Percentiles rank a stretch among this genome's conserved stretches.
Evolutionary conservation across 257 asterid species (phyloP).

Genomic region (Salvia miltiorrhiza): DNA sequence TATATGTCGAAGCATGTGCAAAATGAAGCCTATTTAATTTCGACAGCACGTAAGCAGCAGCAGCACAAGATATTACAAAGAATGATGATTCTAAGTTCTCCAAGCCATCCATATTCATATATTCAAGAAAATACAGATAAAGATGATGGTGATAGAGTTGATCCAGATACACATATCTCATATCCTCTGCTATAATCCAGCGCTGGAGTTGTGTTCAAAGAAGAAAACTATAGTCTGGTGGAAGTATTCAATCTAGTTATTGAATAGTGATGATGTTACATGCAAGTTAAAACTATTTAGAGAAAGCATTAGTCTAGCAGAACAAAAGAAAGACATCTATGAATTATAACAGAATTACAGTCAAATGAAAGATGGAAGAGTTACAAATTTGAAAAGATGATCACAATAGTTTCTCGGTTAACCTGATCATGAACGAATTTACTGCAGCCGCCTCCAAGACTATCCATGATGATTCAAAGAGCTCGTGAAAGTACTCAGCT

Average conservation of each 20-base stretch:
- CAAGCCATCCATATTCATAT: not conserved
- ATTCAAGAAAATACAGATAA: slow-evolving; percentile 10
- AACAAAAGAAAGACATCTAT: slow-evolving; percentile 28
- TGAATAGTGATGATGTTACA: slow-evolving; percentile 26
- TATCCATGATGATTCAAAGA: slow-evolving; percentile 94
- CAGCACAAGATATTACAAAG: not conserved
- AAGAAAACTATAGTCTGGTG: not conserved
- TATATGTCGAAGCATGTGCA: too few species aligned
- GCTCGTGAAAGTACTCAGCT: slow-evolving; percentile 92
- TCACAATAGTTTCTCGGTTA: slow-evolving; percentile 80
- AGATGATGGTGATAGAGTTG: not conserved
- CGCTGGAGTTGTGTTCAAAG: not conserved
- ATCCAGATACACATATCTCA: not conserved
- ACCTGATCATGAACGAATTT: slow-evolving; percentile 91
- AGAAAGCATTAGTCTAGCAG: slow-evolving; percentile 12
- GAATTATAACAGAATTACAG: slow-evolving; percentile 33
- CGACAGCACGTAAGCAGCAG: not conserved
- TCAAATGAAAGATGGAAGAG: slow-evolving; percentile 12
- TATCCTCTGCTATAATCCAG: not conserved
- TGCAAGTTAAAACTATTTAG: slow-evolving; percentile 25
- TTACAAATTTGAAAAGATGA: slow-evolving; percentile 14
- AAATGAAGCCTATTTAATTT: too few species aligned
- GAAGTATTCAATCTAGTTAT: slow-evolving; percentile 25
- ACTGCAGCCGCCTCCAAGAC: slow-evolving; percentile 81
- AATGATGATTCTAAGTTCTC: not conserved